Conservation (phyloP, 2,329 filamentous ascomycete species). For the Fusarium marasasianum region DNA sequence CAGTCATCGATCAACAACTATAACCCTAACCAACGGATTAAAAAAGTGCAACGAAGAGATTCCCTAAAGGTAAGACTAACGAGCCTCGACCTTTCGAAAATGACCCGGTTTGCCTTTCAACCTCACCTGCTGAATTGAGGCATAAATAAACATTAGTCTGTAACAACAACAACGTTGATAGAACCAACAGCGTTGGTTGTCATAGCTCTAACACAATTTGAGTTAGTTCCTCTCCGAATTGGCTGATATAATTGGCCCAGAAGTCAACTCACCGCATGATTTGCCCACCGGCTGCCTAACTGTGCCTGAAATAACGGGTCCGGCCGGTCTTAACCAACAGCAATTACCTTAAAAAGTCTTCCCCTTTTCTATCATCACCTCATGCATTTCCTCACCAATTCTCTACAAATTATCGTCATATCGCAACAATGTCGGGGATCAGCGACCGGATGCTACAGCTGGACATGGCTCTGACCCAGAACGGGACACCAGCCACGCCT, state of each 20-base stretch:
- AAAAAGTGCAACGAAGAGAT: accelerated
- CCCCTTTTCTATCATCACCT: not conserved
- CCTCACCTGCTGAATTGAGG: accelerated
- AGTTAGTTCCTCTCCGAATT: not conserved
- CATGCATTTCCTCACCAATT: no score
- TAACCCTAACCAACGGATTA: accelerated
- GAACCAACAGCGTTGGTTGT: not conserved
- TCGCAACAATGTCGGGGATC: not conserved
- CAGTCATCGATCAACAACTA: no score
- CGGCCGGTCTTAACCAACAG: not conserved
- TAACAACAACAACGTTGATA: not conserved
- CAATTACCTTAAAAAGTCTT: not conserved
- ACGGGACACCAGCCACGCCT: not conserved
- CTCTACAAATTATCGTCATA: accelerated
- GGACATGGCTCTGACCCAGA: constrained; percentile 14
- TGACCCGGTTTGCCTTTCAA: not conserved
- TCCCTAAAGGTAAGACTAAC: no score
- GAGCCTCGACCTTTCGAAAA: no score
- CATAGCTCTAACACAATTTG: not conserved
- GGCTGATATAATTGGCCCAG: not conserved
- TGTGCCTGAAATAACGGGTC: not conserved
- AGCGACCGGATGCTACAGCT: not conserved
- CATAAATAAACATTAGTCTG: not conserved
- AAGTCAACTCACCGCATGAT: not conserved
- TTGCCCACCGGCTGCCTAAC: not conserved